Base-by-base conservation (phyloP, 225 moss, liverwort and hornwort species). In the Bryoerythrophyllum caledonicum region DNA sequence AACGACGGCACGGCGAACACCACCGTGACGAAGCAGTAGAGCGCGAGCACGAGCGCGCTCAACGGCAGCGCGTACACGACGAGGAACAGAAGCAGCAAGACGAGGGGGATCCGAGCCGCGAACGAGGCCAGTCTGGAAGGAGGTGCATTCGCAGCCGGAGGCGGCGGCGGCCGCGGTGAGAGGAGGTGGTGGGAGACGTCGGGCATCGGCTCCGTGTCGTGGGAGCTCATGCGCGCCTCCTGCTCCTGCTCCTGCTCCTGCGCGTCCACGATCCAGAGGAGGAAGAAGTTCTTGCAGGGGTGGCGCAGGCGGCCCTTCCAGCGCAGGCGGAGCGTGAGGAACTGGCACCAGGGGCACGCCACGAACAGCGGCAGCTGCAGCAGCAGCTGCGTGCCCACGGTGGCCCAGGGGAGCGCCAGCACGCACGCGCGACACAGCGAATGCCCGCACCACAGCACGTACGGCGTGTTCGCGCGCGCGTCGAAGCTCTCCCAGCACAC, bases 401-500 rank as follows among this genome's bases (percentile, higher is more conserved):
- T 86, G 4, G 97, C 93, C 94, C 91, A 94, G 19, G 48, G 48
- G 48, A 49, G 48, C 48, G 90, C 91, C 57, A 86, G 72, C 44
- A 99, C 93, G 27, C 97, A 99, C 38, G 65, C 93, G 76, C 75
- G 86, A 51, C 97, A 99, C 9, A 99, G 79, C 4, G 97, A 94
- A 78, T 99, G 97, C 10, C 97, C 97, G 40, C 97, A 99, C 97
- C 97, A 94, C 16, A 99, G 70, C 1, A 99, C 94, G 19, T 94
- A 90, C 2, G 97, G 97, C 27, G 94, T 87, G 49, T 89, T 90
- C 1, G 89, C 90, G 35, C 81, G 46, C 67, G 90, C 93, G 35
- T 99, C 89, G 76, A 99, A 99, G 68, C 87, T 88, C 72, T 91
- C 91, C 94, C 97, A 99, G 76, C 97, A 99, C 14, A 99, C 94